phyloP scores from a whole-genome alignment of 257 asterid species.

The Catharanthus roseus region DNA sequence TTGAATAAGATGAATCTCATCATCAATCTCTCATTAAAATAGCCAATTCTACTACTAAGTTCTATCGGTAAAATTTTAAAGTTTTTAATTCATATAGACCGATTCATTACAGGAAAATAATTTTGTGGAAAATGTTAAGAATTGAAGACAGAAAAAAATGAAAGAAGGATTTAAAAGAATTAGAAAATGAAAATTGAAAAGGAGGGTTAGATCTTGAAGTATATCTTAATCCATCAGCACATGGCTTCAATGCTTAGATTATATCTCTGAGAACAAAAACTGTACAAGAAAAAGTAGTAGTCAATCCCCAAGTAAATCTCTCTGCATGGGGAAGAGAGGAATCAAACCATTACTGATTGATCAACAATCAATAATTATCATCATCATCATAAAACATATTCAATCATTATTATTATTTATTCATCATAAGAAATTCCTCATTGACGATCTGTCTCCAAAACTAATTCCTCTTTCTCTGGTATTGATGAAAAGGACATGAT shows the following conservation, averaged over 20 bases:
- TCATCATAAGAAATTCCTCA: background rate
- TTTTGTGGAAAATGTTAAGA: background rate
- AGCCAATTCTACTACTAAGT: too few species aligned
- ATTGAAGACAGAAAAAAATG: background rate
- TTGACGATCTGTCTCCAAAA: constrained; percentile 2
- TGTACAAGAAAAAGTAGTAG: background rate
- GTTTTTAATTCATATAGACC: too few species aligned
- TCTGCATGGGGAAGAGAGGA: background rate
- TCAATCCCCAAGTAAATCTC: background rate
- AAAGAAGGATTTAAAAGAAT: background rate
- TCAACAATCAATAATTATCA: too few species aligned
- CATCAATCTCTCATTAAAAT: too few species aligned
- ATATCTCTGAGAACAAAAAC: constrained; percentile 1
- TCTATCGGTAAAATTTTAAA: too few species aligned
- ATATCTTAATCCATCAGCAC: constrained; percentile 29
- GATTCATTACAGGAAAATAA: too few species aligned
- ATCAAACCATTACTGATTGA: too few species aligned
- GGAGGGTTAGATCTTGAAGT: constrained; percentile 33
- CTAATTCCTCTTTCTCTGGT: too few species aligned
- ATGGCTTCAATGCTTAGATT: constrained; percentile 30
- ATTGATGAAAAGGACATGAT: too few species aligned
- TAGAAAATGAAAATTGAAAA: too few species aligned
- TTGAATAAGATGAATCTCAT: too few species aligned
- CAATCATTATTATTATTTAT: background rate
- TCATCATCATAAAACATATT: background rate